Evolutionary conservation across 164 flowering plant species (phyloP), one percentile per base, ranked within the genome.

Genomic region (Chloranthus sessilifolius): DNA sequence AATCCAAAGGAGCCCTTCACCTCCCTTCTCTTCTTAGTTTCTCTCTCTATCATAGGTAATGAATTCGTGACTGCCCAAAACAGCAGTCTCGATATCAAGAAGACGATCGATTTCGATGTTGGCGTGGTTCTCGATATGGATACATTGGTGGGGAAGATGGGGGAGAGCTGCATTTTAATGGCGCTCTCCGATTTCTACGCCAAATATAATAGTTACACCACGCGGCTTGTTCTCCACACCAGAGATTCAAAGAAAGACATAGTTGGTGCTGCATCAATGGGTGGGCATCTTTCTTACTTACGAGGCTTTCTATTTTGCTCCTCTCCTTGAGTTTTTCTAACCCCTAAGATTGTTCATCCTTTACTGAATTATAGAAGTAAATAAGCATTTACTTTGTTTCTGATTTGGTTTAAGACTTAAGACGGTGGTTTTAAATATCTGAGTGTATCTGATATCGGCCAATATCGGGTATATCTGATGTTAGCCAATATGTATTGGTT

Each of bases 91-190:
- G 14, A 24, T 15, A 21, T 4, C 1, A 15, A 24, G 21, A 24
- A 17, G n/a, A n/a, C 19, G 15, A 17, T 20, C 8, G 24, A 0
- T 5, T 12, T 59, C 21, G 20, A 37, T 11, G 22, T 37, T n/a
- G 63, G 63, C 0, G 56, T 59, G 12, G 34, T 59, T 25, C 50
- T 59, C 4, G 50, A 52, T 26, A 5, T 59, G 57, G 22, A 43
- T 14, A 24, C 57, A 7, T 10, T n/a, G 2, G 3, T 52, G 6
- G 63, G 63, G 19, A 44, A 59, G 31, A 43, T 37, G 22, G 29
- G 28, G 1, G 19, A 5, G 3, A 14, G 10, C n/a, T 45, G 64
- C 38, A 38, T 60, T 23, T 45, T 38, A 0, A 46, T 53, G 41
- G 64, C 58, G 0, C 14, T 29, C 4, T 17, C 30, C 2, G 52